phyloP scores from a whole-genome alignment of 108 stramenopile species.

The Craspedostauros australis region DNA sequence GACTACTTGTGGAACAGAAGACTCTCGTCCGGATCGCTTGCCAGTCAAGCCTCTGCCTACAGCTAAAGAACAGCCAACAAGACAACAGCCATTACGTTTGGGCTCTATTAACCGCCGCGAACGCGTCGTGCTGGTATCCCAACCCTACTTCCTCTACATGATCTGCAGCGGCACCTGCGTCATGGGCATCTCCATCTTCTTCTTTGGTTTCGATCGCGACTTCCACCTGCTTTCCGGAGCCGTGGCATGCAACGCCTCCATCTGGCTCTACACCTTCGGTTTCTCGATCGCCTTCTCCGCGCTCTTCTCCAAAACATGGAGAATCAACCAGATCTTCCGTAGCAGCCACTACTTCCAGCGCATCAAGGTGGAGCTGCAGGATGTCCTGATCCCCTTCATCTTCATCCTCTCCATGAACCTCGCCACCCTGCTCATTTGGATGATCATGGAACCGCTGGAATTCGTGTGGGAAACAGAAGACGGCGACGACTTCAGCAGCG shows the following conservation, averaged over 20 bases:
- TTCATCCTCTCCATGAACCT: constrained; percentile 20
- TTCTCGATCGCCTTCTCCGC: constrained; percentile 41
- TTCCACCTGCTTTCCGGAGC: constrained; percentile 1
- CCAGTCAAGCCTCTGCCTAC: too few relatives aligned
- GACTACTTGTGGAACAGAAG: too few relatives aligned
- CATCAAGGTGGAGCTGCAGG: constrained; percentile 10
- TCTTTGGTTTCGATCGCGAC: constrained; percentile 35
- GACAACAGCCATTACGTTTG: too few relatives aligned
- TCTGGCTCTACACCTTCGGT: constrained; percentile 43
- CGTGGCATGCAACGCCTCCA: constrained; percentile 15
- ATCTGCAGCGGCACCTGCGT: constrained; percentile 52
- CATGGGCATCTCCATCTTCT: constrained; percentile 38
- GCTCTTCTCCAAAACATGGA: constrained; percentile 54
- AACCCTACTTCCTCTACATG: constrained; percentile 49
- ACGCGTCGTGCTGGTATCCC: constrained; percentile 27
- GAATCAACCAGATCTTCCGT: constrained; percentile 29
- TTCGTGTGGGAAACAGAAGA: constrained; percentile 15
- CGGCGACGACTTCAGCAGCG: too few relatives aligned
- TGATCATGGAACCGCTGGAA: constrained; percentile 9
- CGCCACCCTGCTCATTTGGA: constrained; percentile 21
- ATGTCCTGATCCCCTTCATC: constrained; percentile 26
- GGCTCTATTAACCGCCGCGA: too few relatives aligned
- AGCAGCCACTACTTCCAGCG: constrained; percentile 17
- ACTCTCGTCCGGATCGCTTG: too few relatives aligned
- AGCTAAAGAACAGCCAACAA: constrained; percentile 5